Conservation (phyloP, 495 filamentous ascomycete genomes). For the Cryomyces minteri region DNA sequence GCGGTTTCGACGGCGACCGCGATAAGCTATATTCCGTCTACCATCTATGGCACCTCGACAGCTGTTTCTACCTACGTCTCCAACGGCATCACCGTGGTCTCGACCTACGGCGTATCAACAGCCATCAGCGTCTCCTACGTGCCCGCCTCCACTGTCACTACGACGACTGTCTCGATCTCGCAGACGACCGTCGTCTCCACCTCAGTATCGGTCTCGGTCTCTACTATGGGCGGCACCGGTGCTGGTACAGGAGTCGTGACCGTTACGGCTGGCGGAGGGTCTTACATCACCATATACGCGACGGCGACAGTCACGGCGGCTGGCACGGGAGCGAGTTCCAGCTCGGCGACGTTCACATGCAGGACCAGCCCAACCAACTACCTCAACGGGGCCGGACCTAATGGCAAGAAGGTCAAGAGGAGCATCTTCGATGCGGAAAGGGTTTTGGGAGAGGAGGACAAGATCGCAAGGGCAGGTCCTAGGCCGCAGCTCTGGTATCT, state of each 20-base stretch:
- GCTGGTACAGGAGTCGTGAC: not conserved
- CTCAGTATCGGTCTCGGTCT: not conserved
- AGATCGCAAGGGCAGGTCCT: conserved; percentile 2
- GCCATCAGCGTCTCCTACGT: conserved; percentile 1
- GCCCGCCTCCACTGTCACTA: not conserved
- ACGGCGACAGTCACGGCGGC: conserved; percentile 4
- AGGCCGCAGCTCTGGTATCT: not conserved
- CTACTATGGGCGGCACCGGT: conserved; percentile 1
- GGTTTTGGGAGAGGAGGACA: not conserved
- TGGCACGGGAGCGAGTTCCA: not conserved
- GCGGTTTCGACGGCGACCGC: not conserved
- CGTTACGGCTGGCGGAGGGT: conserved; percentile 2
- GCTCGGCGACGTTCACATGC: conserved; percentile 4
- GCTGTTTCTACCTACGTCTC: conserved; percentile 4
- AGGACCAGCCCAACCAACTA: conserved; percentile 8
- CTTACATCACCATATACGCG: not conserved
- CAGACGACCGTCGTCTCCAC: not conserved
- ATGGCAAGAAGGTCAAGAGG: conserved; percentile 3
- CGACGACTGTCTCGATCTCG: not conserved
- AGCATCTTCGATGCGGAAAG: conserved; percentile 4
- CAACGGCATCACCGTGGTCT: conserved; percentile 1
- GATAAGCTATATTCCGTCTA: conserved; percentile 1
- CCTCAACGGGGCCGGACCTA: conserved; percentile 1
- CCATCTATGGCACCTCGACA: not conserved
- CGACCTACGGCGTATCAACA: conserved; percentile 7